phyloP scores from a whole-genome alignment of 139 green algal genomes.

The Chlorella sp. region DNA sequence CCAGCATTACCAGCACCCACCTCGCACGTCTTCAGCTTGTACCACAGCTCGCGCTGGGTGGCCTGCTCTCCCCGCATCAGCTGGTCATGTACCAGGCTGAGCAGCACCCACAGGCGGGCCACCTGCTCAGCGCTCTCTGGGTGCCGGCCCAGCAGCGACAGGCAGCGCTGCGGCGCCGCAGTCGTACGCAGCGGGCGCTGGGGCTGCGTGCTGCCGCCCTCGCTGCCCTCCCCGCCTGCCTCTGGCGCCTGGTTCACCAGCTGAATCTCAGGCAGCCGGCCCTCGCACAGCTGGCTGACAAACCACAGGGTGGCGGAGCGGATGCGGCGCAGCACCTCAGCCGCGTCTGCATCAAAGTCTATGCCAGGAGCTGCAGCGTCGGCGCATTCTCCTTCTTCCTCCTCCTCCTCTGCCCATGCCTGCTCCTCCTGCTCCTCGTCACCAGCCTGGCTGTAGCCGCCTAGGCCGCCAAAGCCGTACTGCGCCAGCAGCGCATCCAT shows the following conservation, averaged over 20 bases:
- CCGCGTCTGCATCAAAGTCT: constrained; percentile 18
- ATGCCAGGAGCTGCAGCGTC: neutral
- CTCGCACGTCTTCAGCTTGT: constrained; percentile 54
- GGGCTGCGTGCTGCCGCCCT: neutral
- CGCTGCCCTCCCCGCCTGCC: neutral
- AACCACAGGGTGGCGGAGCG: constrained; percentile 22
- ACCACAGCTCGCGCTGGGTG: constrained; percentile 81
- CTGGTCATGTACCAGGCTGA: constrained; percentile 64
- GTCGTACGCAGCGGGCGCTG: neutral
- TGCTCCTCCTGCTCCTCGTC: neutral
- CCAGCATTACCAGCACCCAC: constrained; percentile 13
- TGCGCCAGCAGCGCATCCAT: too few relatives aligned
- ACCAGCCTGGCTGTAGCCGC: neutral
- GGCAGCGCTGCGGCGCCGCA: neutral
- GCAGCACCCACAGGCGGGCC: constrained; percentile 57
- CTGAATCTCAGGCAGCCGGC: constrained; percentile 19
- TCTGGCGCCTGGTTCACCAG: constrained; percentile 9
- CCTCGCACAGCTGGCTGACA: constrained; percentile 18
- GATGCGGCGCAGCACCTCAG: constrained; percentile 37
- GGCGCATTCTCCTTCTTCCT: neutral
- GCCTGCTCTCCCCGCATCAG: constrained; percentile 46
- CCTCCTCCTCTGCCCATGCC: neutral
- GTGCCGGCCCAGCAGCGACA: constrained; percentile 35
- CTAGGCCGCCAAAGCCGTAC: too few relatives aligned
- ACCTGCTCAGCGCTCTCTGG: constrained; percentile 36